phyloP scores from a whole-genome alignment of 768 basidiomycete species.

The Paxillus rubicundulus region DNA sequence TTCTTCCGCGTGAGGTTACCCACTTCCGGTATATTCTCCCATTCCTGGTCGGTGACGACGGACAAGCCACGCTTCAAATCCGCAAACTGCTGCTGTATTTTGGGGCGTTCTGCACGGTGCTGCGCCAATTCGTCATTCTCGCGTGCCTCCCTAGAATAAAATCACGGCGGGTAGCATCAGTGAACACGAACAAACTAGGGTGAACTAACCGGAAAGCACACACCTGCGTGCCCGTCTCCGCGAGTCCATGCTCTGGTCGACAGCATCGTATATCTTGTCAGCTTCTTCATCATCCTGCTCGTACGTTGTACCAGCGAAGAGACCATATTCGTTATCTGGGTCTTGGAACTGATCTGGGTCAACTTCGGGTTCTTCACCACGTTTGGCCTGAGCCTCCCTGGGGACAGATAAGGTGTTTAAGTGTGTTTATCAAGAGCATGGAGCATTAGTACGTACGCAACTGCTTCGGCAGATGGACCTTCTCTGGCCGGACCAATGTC shows the following conservation, averaged over 20 bases:
- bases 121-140: constrained; percentile 74
- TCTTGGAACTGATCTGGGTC: constrained; percentile 94
- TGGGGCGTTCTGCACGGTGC: constrained; percentile 84
- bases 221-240: constrained; percentile 77
- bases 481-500: constrained; percentile 99
- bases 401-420: constrained; percentile 2
- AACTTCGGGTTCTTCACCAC: constrained; percentile 85
- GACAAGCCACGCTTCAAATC: constrained; percentile 91
- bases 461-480: constrained; percentile 86
- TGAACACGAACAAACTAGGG: constrained; percentile 24
- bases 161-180: constrained; percentile 19
- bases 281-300: constrained; percentile 98
- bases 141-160: constrained; percentile 58
- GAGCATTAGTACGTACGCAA: constrained; percentile 60
- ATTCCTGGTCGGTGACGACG: constrained; percentile 85
- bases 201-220: constrained; percentile 47
- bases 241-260: constrained; percentile 88
- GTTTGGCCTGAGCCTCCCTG: constrained; percentile 81
- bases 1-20: constrained; percentile 93
- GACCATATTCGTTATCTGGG: constrained; percentile 94
- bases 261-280: constrained; percentile 90
- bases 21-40: constrained; percentile 95
- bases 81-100: constrained; percentile 93
- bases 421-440: not conserved
- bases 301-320: constrained; percentile 94